Evolutionary conservation across 441 rosid species (phyloP).

Genomic region (Populus hybrid): DNA sequence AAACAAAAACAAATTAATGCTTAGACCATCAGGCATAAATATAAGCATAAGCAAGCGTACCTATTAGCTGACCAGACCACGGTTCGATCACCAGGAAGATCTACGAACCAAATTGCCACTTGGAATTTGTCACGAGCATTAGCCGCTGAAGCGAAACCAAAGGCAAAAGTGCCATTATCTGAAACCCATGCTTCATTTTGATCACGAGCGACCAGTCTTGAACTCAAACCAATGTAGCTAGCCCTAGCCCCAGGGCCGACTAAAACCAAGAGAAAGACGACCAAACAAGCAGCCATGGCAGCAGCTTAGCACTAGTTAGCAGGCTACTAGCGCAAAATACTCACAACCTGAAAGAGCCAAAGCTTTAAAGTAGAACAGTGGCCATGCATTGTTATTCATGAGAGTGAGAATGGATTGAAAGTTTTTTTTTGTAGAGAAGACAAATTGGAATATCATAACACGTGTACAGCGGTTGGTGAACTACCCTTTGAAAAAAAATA

Average conservation of each 20-base stretch:
- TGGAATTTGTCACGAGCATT: conserved; percentile 35
- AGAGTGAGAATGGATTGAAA: conserved; percentile 3
- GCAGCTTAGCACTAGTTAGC: no score
- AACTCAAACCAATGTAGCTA: conserved; percentile 47
- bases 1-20: no score
- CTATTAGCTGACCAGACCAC: conserved; percentile 82
- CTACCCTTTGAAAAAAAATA: conserved; percentile 61
- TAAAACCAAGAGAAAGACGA: conserved; percentile 23
- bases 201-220: conserved; percentile 48
- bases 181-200: conserved; percentile 52
- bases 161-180: conserved; percentile 66
- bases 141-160: conserved; percentile 55
- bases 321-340: no score
- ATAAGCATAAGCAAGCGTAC: conserved; percentile 23
- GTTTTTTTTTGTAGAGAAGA: neutral
- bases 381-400: conserved; percentile 1
- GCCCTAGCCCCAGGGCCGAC: conserved; percentile 25
- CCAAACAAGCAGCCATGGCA: conserved; percentile 20
- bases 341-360: neutral
- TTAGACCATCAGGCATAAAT: no score
- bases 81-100: conserved; percentile 75
- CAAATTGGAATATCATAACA: conserved; percentile 22
- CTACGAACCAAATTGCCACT: conserved; percentile 67
- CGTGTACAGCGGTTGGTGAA: conserved; percentile 60
- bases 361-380: neutral